A percentile compares a stretch with the other conserved stretches of the same genome.
Evolutionary conservation across 345 rosid genomes (phyloP).

Genomic region (Cardamine resedifolia): DNA sequence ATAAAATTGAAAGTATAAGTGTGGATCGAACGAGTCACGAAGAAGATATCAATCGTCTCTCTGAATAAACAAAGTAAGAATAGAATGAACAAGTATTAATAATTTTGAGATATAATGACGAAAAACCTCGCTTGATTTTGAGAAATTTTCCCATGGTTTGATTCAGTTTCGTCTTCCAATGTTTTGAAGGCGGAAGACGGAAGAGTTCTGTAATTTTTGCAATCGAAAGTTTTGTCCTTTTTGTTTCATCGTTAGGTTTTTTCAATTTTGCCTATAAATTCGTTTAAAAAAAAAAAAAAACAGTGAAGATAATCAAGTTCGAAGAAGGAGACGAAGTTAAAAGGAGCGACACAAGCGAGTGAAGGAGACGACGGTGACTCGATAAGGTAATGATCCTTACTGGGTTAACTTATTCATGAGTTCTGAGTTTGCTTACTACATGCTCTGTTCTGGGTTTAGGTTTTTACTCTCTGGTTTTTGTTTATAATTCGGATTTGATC

Average conservation of each 20-base stretch:
- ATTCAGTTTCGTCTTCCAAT: slow-evolving; percentile 13
- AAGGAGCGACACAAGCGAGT: not conserved
- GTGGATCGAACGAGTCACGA: slow-evolving; percentile 32
- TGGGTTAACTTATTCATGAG: not conserved
- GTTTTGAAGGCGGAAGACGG: not conserved
- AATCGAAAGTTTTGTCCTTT: not conserved
- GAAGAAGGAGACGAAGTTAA: slow-evolving; percentile 11
- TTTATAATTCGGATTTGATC: slow-evolving; percentile 15
- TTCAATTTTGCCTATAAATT: slow-evolving; percentile 22
- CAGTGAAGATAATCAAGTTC: not conserved
- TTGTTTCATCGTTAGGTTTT: slow-evolving; percentile 24
- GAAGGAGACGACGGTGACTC: slow-evolving; percentile 12
- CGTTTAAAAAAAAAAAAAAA: not conserved
- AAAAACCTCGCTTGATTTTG: slow-evolving; percentile 13
- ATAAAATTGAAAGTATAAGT: not conserved
- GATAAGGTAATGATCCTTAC: slow-evolving; percentile 31
- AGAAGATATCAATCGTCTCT: slow-evolving; percentile 31
- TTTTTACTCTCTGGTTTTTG: slow-evolving; percentile 1
- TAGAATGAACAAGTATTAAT: slow-evolving; percentile 9
- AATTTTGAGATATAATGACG: not conserved
- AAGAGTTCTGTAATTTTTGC: not conserved
- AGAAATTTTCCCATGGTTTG: not conserved
- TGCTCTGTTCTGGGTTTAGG: slow-evolving; percentile 28
- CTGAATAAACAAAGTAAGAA: not conserved
- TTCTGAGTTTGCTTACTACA: not conserved